Conservation (phyloP, 2,329 filamentous ascomycete genomes). For the Cladobotryum protrusum region DNA sequence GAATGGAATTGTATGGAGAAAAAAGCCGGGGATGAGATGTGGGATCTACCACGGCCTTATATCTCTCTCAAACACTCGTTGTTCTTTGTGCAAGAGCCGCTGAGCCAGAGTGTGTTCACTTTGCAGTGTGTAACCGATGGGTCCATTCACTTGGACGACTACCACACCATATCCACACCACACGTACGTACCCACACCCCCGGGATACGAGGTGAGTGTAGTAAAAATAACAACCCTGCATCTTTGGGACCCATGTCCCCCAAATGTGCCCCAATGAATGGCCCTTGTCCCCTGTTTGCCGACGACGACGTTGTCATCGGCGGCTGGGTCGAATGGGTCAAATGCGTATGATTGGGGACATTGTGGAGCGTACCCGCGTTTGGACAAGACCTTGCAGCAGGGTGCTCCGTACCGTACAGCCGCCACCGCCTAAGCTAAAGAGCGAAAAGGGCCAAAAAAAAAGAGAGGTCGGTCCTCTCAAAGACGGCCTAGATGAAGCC, state of each 20-base stretch:
- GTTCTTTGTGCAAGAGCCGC: background rate
- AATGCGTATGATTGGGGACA: too few relatives aligned
- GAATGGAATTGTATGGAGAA: background rate
- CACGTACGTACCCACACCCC: background rate
- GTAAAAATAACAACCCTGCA: conserved; percentile 12
- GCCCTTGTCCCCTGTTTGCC: background rate
- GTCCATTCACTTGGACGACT: background rate
- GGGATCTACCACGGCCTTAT: conserved; percentile 11
- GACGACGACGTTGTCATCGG: background rate
- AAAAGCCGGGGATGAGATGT: conserved; percentile 1
- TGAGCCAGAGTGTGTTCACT: conserved; percentile 2
- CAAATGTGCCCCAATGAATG: too few relatives aligned
- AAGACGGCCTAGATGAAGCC: background rate
- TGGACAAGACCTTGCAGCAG: background rate
- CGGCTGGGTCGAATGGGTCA: too few relatives aligned
- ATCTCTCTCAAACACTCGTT: conserved; percentile 6
- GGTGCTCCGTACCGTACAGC: background rate
- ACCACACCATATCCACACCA: background rate
- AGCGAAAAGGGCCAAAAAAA: too few relatives aligned
- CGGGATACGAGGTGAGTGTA: conserved; percentile 14
- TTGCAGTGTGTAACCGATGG: conserved; percentile 1
- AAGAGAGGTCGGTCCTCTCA: too few relatives aligned
- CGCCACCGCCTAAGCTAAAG: background rate
- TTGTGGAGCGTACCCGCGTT: background rate
- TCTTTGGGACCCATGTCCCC: background rate